Conservation (phyloP, 805 yeast genomes). For the Wickerhamiella galacta region DNA sequence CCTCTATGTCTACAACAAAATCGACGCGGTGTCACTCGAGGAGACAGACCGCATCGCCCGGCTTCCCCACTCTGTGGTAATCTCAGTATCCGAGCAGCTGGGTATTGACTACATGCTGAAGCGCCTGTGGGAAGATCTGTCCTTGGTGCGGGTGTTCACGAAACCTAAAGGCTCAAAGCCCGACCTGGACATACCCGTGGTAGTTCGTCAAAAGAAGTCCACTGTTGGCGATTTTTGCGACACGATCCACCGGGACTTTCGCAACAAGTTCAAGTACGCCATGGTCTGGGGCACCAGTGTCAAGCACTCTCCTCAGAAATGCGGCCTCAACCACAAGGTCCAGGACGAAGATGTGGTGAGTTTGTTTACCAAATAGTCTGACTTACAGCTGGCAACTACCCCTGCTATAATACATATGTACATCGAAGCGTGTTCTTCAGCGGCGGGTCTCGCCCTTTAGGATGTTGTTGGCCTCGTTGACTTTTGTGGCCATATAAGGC, state of each 20-base stretch:
- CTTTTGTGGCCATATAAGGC: constrained; percentile 73
- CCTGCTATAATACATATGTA: constrained; percentile 1
- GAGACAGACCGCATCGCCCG: constrained; percentile 87
- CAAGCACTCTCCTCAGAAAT: constrained; percentile 90
- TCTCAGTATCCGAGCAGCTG: constrained; percentile 77
- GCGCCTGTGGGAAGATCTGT: constrained; percentile 87
- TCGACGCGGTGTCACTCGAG: constrained; percentile 87
- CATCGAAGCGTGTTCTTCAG: constrained; percentile 4
- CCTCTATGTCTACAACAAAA: constrained; percentile 83
- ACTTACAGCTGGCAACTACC: too few relatives aligned
- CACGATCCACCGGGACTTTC: constrained; percentile 81
- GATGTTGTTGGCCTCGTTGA: constrained; percentile 78
- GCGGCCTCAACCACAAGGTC: constrained; percentile 71
- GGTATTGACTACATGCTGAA: constrained; percentile 81
- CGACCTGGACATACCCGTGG: constrained; percentile 76
- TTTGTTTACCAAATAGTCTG: constrained; percentile 75
- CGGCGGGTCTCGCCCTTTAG: constrained; percentile 42
- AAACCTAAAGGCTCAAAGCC: constrained; percentile 70
- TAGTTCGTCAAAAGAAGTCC: constrained; percentile 58
- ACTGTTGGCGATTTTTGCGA: constrained; percentile 80
- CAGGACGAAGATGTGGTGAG: constrained; percentile 92
- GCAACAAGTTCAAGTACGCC: constrained; percentile 83
- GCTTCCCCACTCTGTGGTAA: constrained; percentile 82
- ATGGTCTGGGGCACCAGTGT: constrained; percentile 90
- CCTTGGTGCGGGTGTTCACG: constrained; percentile 67